These are phyloP conservation scores for Fusarium musae DNA, from an alignment of 2,329 filamentous ascomycete species.

Conservation along the genomic window DNA sequence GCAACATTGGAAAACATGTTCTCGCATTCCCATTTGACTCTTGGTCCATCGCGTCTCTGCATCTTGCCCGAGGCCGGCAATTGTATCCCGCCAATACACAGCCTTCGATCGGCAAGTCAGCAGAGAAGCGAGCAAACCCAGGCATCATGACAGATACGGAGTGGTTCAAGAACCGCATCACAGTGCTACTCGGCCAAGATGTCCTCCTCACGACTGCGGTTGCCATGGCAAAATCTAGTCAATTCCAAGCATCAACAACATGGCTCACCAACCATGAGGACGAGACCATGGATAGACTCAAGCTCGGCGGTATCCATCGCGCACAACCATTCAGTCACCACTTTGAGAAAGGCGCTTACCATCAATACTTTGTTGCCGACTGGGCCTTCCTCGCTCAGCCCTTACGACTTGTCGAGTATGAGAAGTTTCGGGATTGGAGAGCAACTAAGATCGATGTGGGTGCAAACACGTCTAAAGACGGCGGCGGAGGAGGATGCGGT, in stretches of 20 bases:
- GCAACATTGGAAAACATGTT: slow-evolving; percentile 56
- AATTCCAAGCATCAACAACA: slow-evolving; percentile 44
- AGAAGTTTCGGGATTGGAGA: slow-evolving; percentile 40
- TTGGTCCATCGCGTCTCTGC: slow-evolving; percentile 53
- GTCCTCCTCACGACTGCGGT: slow-evolving; percentile 46
- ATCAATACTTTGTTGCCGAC: slow-evolving; percentile 44
- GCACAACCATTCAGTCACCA: slow-evolving; percentile 54
- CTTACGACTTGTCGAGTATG: slow-evolving; percentile 32
- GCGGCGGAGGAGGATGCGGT: slow-evolving; percentile 24
- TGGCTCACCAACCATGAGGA: slow-evolving; percentile 47
- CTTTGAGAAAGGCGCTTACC: slow-evolving; percentile 48
- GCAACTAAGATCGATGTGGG: slow-evolving; percentile 32
- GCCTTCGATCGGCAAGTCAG: accelerated
- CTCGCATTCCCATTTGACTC: slow-evolving; percentile 57
- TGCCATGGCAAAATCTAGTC: slow-evolving; percentile 47
- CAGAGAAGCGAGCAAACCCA: not conserved
- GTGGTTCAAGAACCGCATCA: slow-evolving; percentile 51
- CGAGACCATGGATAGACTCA: slow-evolving; percentile 46
- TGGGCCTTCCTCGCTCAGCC: slow-evolving; percentile 33
- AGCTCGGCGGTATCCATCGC: slow-evolving; percentile 54
- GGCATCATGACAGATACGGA: slow-evolving; percentile 33
- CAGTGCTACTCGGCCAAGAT: slow-evolving; percentile 47
- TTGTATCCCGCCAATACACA: slow-evolving; percentile 44
- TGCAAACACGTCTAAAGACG: not conserved
- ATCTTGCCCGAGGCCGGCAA: slow-evolving; percentile 48